A percentile compares a stretch with the other conserved stretches of the same genome.
Evolutionary conservation across 129 eudicot genomes (phyloP).

Genomic region (Flaveria trinervia): DNA sequence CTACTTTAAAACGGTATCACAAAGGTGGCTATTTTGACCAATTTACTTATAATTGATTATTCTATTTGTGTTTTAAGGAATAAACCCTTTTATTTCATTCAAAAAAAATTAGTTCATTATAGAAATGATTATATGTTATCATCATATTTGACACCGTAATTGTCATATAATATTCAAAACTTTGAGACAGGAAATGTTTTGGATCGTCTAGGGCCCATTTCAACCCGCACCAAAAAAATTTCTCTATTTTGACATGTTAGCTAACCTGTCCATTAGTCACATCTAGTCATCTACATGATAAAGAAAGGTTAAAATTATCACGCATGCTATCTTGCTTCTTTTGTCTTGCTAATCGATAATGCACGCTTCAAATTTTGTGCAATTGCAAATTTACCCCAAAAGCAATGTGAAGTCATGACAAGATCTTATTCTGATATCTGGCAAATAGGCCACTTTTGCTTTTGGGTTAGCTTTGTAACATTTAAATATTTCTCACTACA

Average conservation of each 20-base stretch:
- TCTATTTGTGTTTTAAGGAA: not conserved
- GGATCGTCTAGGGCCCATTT: not conserved
- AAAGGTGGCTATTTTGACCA: not conserved
- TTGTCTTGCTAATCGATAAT: not conserved
- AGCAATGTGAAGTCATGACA: not conserved
- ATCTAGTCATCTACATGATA: not conserved
- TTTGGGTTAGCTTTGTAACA: not conserved
- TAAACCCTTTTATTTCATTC: not conserved
- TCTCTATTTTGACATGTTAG: not conserved
- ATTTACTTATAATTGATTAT: not conserved
- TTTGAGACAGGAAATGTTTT: not conserved
- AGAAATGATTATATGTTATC: not conserved
- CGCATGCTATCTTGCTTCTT: constrained; percentile 8
- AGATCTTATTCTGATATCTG: not conserved
- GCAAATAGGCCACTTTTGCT: not conserved
- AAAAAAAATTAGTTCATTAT: not conserved
- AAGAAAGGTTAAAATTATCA: not conserved
- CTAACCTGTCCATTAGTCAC: not conserved
- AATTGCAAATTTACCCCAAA: constrained; percentile 7
- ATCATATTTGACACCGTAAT: not conserved
- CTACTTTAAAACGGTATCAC: not conserved
- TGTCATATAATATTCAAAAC: not conserved
- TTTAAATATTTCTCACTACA: not conserved
- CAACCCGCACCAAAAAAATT: not conserved
- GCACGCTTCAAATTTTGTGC: not conserved